Evolutionary conservation across 2,329 filamentous ascomycete genomes (phyloP).

Genomic region (Nigrograna mackinnonii): DNA sequence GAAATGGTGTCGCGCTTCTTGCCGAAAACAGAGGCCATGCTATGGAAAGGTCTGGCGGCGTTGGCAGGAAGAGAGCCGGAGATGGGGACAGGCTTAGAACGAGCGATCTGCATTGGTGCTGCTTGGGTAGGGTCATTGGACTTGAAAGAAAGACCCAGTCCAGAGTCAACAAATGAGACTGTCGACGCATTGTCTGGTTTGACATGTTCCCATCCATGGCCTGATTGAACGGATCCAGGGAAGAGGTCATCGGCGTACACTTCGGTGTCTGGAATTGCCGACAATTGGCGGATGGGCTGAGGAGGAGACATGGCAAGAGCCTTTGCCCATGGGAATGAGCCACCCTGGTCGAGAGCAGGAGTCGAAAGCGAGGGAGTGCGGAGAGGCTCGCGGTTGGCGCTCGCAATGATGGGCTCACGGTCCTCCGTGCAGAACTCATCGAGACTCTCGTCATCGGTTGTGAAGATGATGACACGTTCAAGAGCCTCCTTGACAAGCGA

Average conservation of each 20-base stretch:
- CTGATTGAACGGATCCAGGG: constrained; percentile 70
- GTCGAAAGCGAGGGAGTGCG: constrained; percentile 94
- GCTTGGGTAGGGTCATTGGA: constrained; percentile 59
- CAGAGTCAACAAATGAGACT: constrained; percentile 83
- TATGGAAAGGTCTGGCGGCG: constrained; percentile 62
- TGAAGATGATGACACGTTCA: constrained; percentile 83
- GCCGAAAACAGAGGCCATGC: constrained; percentile 80
- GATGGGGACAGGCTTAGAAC: constrained; percentile 75
- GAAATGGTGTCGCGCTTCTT: constrained; percentile 78
- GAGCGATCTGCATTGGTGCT: constrained; percentile 54
- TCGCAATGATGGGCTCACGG: constrained; percentile 74
- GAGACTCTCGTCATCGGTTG: constrained; percentile 84
- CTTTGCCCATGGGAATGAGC: constrained; percentile 94
- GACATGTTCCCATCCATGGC: constrained; percentile 73
- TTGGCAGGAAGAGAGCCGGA: constrained; percentile 74
- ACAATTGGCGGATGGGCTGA: constrained; percentile 78
- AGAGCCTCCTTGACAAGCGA: constrained; percentile 77
- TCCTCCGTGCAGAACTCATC: constrained; percentile 93
- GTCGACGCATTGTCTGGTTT: constrained; percentile 78
- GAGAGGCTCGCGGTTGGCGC: constrained; percentile 89
- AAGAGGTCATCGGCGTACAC: constrained; percentile 86
- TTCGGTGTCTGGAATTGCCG: constrained; percentile 78
- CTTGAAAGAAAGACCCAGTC: constrained; percentile 78
- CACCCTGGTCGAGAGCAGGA: constrained; percentile 73
- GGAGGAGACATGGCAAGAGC: constrained; percentile 77